A percentile compares a stretch with the other conserved stretches of the same genome.
phyloP scores from a whole-genome alignment of 176 grass and related monocot species.

The Phoenix dactylifera region DNA sequence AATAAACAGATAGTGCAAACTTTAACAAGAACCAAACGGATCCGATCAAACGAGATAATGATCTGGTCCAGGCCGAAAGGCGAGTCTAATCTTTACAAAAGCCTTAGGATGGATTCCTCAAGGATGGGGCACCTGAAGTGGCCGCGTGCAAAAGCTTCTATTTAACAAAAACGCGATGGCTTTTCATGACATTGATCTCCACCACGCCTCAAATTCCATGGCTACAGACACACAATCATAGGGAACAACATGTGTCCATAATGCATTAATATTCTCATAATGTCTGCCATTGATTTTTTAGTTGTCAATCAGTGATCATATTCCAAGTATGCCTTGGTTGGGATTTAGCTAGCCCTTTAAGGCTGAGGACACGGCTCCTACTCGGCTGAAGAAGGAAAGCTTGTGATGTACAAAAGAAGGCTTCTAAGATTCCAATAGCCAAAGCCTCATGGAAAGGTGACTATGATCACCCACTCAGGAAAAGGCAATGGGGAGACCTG shows the following conservation, averaged over 20 bases:
- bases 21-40: too few relatives aligned
- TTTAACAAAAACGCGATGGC: neutral
- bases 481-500: neutral
- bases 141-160: too few relatives aligned
- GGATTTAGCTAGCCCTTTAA: neutral
- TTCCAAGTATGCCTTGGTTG: slow-evolving; percentile 4
- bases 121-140: too few relatives aligned
- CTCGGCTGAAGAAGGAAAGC: neutral
- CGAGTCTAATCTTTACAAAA: too few relatives aligned
- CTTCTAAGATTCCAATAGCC: neutral
- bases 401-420: neutral
- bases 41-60: too few relatives aligned
- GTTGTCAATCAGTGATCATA: slow-evolving; percentile 3
- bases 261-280: slow-evolving; percentile 11
- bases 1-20: too few relatives aligned
- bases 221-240: neutral
- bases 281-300: neutral
- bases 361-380: slow-evolving; percentile 7
- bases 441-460: slow-evolving; percentile 5
- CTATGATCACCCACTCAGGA: slow-evolving; percentile 5
- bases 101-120: too few relatives aligned
- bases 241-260: slow-evolving; percentile 8
- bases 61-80: too few relatives aligned
- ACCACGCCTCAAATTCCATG: slow-evolving; percentile 4
- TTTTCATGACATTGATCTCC: slow-evolving; percentile 5